These are phyloP conservation scores for Blastomyces percursus DNA, from an alignment of 2,329 filamentous ascomycete genomes.

Conservation along the genomic window DNA sequence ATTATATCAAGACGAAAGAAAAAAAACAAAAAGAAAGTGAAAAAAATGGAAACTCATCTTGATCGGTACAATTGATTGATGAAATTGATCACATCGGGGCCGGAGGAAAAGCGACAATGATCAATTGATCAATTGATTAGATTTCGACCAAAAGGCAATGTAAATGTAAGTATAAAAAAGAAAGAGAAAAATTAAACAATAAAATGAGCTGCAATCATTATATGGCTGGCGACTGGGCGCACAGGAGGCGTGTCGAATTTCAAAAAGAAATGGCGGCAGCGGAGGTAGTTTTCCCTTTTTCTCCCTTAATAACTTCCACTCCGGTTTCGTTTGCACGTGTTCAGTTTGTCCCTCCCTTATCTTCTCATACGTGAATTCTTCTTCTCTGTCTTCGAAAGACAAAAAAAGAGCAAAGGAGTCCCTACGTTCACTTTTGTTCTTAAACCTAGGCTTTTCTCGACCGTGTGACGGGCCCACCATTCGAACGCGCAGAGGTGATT, in stretches of 20 bases:
- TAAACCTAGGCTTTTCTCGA: slow-evolving; percentile 38
- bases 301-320: neutral
- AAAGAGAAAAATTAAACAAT: neutral
- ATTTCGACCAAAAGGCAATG: neutral
- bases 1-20: neutral
- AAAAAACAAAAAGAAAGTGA: neutral
- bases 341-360: neutral
- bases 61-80: neutral
- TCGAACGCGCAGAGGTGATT: slow-evolving; percentile 30
- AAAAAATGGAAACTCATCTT: neutral
- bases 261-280: neutral
- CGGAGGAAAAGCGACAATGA: neutral
- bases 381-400: neutral
- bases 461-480: slow-evolving; percentile 36
- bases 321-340: neutral
- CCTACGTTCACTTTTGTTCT: neutral
- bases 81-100: neutral
- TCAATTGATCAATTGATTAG: neutral
- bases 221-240: neutral
- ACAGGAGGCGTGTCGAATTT: neutral
- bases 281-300: neutral
- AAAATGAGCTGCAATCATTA: neutral
- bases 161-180: neutral
- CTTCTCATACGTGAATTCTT: neutral
- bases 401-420: neutral